Base-by-base conservation (phyloP, 2,329 filamentous ascomycete genomes). In the Xylaria sp. region DNA sequence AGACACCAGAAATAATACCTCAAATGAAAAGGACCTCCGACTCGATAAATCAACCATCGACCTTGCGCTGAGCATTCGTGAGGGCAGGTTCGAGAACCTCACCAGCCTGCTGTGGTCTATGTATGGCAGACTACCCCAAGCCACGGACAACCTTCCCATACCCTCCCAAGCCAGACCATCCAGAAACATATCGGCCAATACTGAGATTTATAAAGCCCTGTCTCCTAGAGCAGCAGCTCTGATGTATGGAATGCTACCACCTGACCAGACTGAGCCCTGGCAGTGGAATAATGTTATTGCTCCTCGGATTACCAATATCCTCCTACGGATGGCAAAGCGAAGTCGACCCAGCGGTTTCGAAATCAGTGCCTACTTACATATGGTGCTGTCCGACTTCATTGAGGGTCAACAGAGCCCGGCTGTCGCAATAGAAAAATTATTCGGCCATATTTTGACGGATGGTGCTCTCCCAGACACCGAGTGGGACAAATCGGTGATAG, bases 261-360 rank as follows among this genome's bases (percentile, higher is more conserved):
- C 41, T 15, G 64, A 67, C 41, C 15, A 12, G 43, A 51, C 64
- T 23, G 52, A 67, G 23, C 51, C 23, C 18, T 41, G 33, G 8
- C 33, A 52, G 13, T 64, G 54, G 54, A 23, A 36, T 0, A 54
- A 39, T 8, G 20, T 13, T 9, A 41, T 67, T 18, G 54, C 28
- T 7, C 65, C 65, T 28, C 59, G 65, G n/a, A 54, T 63, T 36
- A 46, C 54, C 10, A 67, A 54, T 54, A 15, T 67, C n/a, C 65
- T 67, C 36, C 31, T 64, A 39, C 52, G 60, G 33, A 59, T 52
- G 54, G 54, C 59, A 18, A 48, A 41, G 15, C 23, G n/a, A 12
- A 52, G 2, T 13, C 8, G 59, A 18, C 60, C 18, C 28, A 43
- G 20, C 15, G 54, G 25, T 12, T 13, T 48, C 9, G 60, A 67